These are phyloP conservation scores for Botrytis sinoallii DNA, from an alignment of 2,329 filamentous ascomycete genomes.

Conservation along the genomic window DNA sequence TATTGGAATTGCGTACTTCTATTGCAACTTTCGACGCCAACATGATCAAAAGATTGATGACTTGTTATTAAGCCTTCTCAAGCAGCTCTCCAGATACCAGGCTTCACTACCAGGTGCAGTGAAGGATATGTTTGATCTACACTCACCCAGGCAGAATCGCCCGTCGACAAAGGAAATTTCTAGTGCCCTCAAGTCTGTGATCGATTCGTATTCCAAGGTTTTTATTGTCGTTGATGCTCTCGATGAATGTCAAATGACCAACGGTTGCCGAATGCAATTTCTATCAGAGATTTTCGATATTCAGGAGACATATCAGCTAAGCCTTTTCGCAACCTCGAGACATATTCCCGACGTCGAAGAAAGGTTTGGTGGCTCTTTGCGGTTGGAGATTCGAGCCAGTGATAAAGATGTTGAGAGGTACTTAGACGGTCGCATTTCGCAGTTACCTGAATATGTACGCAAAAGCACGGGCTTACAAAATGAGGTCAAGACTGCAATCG, in stretches of 20 bases:
- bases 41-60: constrained; percentile 39
- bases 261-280: not conserved
- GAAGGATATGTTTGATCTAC: constrained; percentile 32
- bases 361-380: constrained; percentile 25
- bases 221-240: constrained; percentile 28
- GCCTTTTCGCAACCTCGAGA: constrained; percentile 39
- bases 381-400: constrained; percentile 36
- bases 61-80: constrained; percentile 35
- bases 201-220: constrained; percentile 22
- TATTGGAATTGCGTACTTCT: constrained; percentile 44
- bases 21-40: constrained; percentile 38
- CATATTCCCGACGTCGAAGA: constrained; percentile 30
- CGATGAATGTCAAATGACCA: constrained; percentile 26
- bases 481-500: constrained; percentile 29
- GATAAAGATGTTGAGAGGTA: constrained; percentile 34
- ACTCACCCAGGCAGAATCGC: constrained; percentile 26
- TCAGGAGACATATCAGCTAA: constrained; percentile 25
- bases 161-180: constrained; percentile 31
- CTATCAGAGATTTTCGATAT: constrained; percentile 23
- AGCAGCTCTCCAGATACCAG: constrained; percentile 32
- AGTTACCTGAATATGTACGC: constrained; percentile 26
- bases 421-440: constrained; percentile 24
- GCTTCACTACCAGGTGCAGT: constrained; percentile 34
- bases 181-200: constrained; percentile 4
- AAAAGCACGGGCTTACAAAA: constrained; percentile 26